Evolutionary conservation across 306 rosid species (phyloP).

Genomic region (Cucumis hystrix): DNA sequence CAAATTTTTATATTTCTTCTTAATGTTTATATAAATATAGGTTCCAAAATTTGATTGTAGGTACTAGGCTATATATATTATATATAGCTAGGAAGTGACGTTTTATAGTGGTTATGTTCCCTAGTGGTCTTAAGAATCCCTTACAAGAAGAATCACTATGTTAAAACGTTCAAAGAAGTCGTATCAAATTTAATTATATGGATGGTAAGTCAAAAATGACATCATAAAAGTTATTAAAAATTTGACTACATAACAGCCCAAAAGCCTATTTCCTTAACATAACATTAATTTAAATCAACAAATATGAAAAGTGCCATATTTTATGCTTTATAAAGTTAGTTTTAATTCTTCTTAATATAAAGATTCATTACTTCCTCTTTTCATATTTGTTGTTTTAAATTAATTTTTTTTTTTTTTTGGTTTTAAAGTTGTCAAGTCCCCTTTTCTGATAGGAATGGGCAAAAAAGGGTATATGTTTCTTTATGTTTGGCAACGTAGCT

Average conservation of each 20-base stretch:
- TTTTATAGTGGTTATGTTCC: background rate
- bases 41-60: background rate
- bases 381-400: too few species aligned
- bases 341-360: background rate
- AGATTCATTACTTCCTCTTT: too few species aligned
- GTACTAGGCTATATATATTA: too few species aligned
- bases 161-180: background rate
- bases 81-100: background rate
- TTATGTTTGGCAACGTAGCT: too few species aligned
- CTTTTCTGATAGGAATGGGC: constrained; percentile 18
- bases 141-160: background rate
- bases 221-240: background rate
- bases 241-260: too few species aligned
- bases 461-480: too few species aligned
- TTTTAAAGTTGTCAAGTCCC: too few species aligned
- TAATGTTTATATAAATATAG: background rate
- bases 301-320: background rate
- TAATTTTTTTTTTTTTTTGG: too few species aligned
- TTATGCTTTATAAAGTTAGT: background rate
- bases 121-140: background rate
- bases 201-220: background rate
- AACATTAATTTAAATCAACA: too few species aligned
- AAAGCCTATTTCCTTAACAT: too few species aligned
- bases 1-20: background rate
- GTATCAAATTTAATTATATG: background rate